Conservation (phyloP, 2,329 filamentous ascomycete genomes). For the Pseudocercospora cruenta region DNA sequence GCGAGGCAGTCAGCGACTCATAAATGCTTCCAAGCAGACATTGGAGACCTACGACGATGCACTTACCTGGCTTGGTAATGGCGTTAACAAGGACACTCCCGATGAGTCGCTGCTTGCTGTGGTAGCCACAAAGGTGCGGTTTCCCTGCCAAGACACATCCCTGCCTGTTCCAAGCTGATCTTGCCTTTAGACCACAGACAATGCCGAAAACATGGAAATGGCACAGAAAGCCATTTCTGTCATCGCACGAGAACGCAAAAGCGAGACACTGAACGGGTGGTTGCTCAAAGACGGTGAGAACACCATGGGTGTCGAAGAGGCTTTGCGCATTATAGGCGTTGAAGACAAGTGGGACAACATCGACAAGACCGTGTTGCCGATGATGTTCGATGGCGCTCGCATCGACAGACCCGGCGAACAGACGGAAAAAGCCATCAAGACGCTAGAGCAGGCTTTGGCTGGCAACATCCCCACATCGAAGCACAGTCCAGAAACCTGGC, state of each 20-base stretch:
- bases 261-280: constrained; percentile 57
- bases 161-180: constrained; percentile 4
- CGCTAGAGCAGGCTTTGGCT: constrained; percentile 35
- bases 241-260: constrained; percentile 63
- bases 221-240: constrained; percentile 60
- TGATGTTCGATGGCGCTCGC: constrained; percentile 32
- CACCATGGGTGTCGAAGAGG: constrained; percentile 61
- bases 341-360: constrained; percentile 30
- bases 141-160: constrained; percentile 6
- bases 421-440: constrained; percentile 40
- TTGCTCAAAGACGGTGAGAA: constrained; percentile 55
- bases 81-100: constrained; percentile 45
- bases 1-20: constrained; percentile 61
- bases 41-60: constrained; percentile 68
- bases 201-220: constrained; percentile 52
- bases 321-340: constrained; percentile 51
- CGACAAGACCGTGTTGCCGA: constrained; percentile 28
- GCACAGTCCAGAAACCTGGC: constrained; percentile 53
- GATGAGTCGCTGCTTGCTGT: constrained; percentile 64
- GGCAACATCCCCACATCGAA: constrained; percentile 10
- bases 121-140: constrained; percentile 58
- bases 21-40: constrained; percentile 59
- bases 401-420: constrained; percentile 34
- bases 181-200: constrained; percentile 52
- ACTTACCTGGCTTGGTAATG: constrained; percentile 62